phyloP scores from a whole-genome alignment of 805 yeast species.

The Starmerella floricola region DNA sequence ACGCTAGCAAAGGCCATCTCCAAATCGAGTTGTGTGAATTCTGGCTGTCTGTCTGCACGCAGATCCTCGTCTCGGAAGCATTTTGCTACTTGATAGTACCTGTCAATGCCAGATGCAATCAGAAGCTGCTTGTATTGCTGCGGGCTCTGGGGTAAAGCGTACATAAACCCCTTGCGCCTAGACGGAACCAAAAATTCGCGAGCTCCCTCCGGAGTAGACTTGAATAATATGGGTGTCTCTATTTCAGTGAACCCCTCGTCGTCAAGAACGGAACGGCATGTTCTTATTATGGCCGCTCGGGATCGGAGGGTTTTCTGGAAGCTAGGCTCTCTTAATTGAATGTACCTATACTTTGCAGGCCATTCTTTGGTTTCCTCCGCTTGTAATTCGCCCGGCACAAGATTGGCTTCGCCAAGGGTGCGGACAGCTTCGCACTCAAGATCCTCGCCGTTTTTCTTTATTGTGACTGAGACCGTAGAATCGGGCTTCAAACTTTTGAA shows the following conservation, averaged over 20 bases:
- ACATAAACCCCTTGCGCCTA: constrained; percentile 46
- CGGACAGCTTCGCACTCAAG: constrained; percentile 41
- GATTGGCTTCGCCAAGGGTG: constrained; percentile 49
- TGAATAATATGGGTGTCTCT: constrained; percentile 86
- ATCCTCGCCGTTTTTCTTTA: constrained; percentile 34
- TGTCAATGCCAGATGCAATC: constrained; percentile 84
- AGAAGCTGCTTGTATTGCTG: constrained; percentile 92
- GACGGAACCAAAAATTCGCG: constrained; percentile 92
- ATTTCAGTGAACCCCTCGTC: constrained; percentile 53
- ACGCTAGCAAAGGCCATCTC: constrained; percentile 78
- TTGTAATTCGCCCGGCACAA: constrained; percentile 53
- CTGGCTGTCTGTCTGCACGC: constrained; percentile 92
- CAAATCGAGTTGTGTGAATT: constrained; percentile 91
- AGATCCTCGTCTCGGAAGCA: constrained; percentile 96
- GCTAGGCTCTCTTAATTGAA: constrained; percentile 51
- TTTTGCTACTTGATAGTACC: constrained; percentile 80
- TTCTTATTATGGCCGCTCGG: constrained; percentile 29
- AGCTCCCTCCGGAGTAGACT: constrained; percentile 97
- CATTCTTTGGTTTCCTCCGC: constrained; percentile 39
- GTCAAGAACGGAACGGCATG: constrained; percentile 32
- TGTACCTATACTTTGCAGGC: constrained; percentile 70
- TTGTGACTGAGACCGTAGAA: constrained; percentile 59
- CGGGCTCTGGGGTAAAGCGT: constrained; percentile 94
- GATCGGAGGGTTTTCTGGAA: constrained; percentile 24
- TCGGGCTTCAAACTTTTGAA: constrained; percentile 49